Base-by-base conservation (phyloP, 2,329 filamentous ascomycete genomes). In the Sporothrix luriei region DNA sequence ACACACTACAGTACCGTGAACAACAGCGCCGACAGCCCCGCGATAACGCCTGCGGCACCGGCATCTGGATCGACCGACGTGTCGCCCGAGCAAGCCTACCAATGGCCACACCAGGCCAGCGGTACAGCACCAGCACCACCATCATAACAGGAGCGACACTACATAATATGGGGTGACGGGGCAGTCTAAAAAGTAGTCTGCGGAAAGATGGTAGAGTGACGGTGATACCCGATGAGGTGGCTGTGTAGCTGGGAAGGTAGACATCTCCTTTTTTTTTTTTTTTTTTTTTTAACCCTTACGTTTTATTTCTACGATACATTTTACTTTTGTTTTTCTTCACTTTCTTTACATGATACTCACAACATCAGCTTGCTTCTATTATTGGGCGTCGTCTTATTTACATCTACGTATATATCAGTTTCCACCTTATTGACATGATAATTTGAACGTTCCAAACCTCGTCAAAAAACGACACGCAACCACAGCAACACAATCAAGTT, bases 31-130 rank as follows among this genome's bases (percentile, higher is more conserved):
- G 14, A 24, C 62, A 51, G 46, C 29, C 43, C 61, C 2, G 61
- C 61, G 9, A 9, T 24, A 3, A 24, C 24, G 2, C 21, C 33
- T 19, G 59, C 59, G 7, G 61, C 26, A 11, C 61, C 61, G n/a
- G 43, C 43, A 2, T 24, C 38, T 46, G 38, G 21, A 16, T n/a
- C 43, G 3, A 16, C 43, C 24, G 11, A 29, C 61, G 61, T 33
- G 3, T 33, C 61, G 43, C 46, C 62, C 10, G 62, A 51, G 46
- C 46, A 21, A 24, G 26, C 62, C 62, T 33, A 65, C 61, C 61
- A 51, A 33, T 26, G 19, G 46, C 43, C 46, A 5, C 24, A 65
- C 19, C 62, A 65, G 19, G 46, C 46, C 14, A n/a, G 24, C 14
- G 38, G 40, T 6, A 26, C 62, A 24, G 21, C 46, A 52, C 26